phyloP scores from a whole-genome alignment of 306 rosid genomes.

The Sesbania bispinosa region DNA sequence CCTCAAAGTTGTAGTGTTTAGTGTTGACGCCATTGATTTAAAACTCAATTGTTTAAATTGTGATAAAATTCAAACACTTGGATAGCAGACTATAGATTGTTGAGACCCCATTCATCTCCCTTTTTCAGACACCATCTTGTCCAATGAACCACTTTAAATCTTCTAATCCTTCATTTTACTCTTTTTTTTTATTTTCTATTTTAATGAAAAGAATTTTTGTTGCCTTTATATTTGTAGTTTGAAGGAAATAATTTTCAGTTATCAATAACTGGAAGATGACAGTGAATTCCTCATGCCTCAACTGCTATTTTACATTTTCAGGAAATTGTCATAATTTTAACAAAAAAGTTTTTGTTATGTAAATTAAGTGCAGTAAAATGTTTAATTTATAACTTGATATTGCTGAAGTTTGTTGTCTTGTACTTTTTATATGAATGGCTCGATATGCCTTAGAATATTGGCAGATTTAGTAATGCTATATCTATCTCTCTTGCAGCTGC shows the following conservation, averaged over 20 bases:
- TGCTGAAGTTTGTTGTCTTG: conserved; percentile 2
- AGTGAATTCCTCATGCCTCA: too few relatives aligned
- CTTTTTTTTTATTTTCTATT: not conserved
- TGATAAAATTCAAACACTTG: not conserved
- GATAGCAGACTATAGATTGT: not conserved
- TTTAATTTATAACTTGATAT: not conserved
- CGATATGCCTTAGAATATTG: not conserved
- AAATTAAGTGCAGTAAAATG: not conserved
- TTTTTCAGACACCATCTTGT: not conserved
- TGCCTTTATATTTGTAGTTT: not conserved
- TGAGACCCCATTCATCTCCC: not conserved
- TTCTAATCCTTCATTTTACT: not conserved
- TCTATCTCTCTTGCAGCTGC: conserved; percentile 58
- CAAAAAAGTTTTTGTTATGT: not conserved
- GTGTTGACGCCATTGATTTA: not conserved
- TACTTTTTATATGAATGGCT: not conserved
- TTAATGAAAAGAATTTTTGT: not conserved
- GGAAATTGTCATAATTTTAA: not conserved
- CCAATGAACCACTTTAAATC: not conserved
- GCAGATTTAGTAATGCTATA: not conserved
- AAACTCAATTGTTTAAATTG: not conserved
- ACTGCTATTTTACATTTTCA: too few relatives aligned
- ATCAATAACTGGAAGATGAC: not conserved
- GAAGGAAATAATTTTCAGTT: not conserved
- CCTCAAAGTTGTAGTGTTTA: too few relatives aligned